phyloP scores from a whole-genome alignment of 345 rosid species.

The Heritiera fomes region DNA sequence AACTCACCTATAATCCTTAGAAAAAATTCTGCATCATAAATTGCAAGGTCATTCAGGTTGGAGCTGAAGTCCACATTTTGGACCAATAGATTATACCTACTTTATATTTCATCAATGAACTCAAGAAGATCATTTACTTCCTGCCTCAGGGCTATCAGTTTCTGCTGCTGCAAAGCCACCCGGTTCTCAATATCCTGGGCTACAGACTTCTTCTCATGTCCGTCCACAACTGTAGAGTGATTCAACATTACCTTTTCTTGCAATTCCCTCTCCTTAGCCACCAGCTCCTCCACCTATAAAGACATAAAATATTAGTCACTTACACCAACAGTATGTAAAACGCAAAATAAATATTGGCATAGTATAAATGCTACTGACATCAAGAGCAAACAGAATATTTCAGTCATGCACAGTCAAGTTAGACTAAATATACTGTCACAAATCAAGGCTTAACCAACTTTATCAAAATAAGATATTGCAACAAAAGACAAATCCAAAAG shows the following conservation, averaged over 20 bases:
- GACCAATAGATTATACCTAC: background rate
- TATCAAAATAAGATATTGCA: conserved; percentile 6
- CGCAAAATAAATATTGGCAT: background rate
- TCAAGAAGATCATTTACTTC: conserved; percentile 91
- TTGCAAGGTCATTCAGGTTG: background rate
- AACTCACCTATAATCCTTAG: background rate
- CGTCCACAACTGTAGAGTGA: conserved; percentile 66
- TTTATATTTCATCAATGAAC: conserved; percentile 67
- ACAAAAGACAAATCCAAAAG: background rate
- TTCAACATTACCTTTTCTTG: conserved; percentile 70
- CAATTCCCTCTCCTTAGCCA: conserved; percentile 78
- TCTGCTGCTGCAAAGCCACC: conserved; percentile 66
- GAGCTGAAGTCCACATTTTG: background rate
- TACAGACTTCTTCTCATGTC: conserved; percentile 64
- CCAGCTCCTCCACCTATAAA: conserved; percentile 79
- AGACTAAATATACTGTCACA: background rate
- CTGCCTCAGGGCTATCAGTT: conserved; percentile 64
- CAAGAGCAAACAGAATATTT: background rate
- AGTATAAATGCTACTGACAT: background rate
- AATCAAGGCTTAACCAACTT: background rate
- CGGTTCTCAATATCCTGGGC: conserved; percentile 76
- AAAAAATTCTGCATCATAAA: background rate
- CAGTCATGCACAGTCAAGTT: background rate
- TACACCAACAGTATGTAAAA: background rate
- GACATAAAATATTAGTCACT: background rate